Percentiles rank a stretch among this genome's conserved stretches.
These are phyloP conservation scores for Dictyostelium firmibasis DNA, from an alignment of 78 protist genomes.

Conservation along the genomic window DNA sequence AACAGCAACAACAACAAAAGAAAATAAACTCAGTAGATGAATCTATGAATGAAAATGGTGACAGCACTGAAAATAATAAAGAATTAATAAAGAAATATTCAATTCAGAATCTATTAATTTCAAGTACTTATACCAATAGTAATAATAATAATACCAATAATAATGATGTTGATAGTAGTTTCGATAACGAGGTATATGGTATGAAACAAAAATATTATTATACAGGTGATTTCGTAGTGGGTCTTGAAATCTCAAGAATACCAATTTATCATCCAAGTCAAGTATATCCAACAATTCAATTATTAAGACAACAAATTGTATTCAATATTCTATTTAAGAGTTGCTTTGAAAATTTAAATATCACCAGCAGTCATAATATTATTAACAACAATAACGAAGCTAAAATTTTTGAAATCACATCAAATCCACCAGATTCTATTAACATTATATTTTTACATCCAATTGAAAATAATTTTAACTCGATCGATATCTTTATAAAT, in stretches of 20 bases:
- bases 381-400: not conserved
- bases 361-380: not conserved
- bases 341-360: constrained; percentile 19
- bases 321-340: constrained; percentile 35
- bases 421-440: constrained; percentile 43
- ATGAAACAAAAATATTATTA: constrained; percentile 37
- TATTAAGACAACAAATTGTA: constrained; percentile 29
- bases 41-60: not conserved
- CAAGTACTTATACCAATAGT: not conserved
- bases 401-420: constrained; percentile 24
- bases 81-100: not conserved
- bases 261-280: constrained; percentile 33
- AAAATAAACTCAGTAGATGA: not conserved
- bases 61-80: not conserved
- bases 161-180: not conserved
- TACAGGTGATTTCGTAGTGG: constrained; percentile 30
- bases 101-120: constrained; percentile 3
- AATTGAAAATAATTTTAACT: not conserved
- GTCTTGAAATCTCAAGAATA: constrained; percentile 19
- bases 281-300: constrained; percentile 28
- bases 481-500: constrained; percentile 2
- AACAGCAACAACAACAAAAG: not conserved
- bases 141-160: too few species aligned
- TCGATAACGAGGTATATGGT: not conserved
- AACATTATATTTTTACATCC: constrained; percentile 42